These are phyloP conservation scores for Cladosporium sp. DNA, from an alignment of 2,329 filamentous ascomycete genomes.

Conservation along the genomic window DNA sequence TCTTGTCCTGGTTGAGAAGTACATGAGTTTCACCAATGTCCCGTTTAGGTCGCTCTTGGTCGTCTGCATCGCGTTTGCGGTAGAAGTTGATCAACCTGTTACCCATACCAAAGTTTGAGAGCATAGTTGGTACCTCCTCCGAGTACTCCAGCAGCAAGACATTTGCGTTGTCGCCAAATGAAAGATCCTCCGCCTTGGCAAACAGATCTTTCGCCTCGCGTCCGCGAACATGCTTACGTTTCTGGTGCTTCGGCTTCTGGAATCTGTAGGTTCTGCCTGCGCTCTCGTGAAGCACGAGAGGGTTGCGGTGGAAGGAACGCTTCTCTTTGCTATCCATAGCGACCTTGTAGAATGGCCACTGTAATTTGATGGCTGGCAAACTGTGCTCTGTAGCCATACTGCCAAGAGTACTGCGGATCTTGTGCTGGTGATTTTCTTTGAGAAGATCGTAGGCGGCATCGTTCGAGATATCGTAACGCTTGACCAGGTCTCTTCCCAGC, in stretches of 20 bases:
- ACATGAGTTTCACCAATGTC: slow-evolving; percentile 87
- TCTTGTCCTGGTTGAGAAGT: slow-evolving; percentile 87
- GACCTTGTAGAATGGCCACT: slow-evolving; percentile 95
- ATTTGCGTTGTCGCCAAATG: slow-evolving; percentile 77
- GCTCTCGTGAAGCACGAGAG: slow-evolving; percentile 59
- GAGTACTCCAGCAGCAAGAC: slow-evolving; percentile 91
- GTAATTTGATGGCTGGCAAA: slow-evolving; percentile 82
- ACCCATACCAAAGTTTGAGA: slow-evolving; percentile 97
- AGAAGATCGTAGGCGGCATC: slow-evolving; percentile 93
- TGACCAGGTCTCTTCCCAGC: slow-evolving; percentile 66
- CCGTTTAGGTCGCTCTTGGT: slow-evolving; percentile 68
- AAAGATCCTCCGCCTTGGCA: slow-evolving; percentile 73
- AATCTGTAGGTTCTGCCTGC: slow-evolving; percentile 68
- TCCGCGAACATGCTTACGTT: slow-evolving; percentile 77
- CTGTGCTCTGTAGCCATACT: slow-evolving; percentile 93
- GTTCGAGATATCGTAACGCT: slow-evolving; percentile 93
- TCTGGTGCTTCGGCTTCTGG: slow-evolving; percentile 66
- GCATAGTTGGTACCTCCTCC: slow-evolving; percentile 83
- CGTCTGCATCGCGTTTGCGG: slow-evolving; percentile 74
- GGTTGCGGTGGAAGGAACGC: slow-evolving; percentile 79
- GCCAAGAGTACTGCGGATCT: slow-evolving; percentile 86
- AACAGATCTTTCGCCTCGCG: slow-evolving; percentile 76
- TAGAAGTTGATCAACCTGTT: slow-evolving; percentile 97
- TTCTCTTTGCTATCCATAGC: slow-evolving; percentile 68
- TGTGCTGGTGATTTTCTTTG: slow-evolving; percentile 95